These are phyloP conservation scores for Mycena kentingensis DNA, from an alignment of 768 basidiomycete genomes.

Conservation along the genomic window DNA sequence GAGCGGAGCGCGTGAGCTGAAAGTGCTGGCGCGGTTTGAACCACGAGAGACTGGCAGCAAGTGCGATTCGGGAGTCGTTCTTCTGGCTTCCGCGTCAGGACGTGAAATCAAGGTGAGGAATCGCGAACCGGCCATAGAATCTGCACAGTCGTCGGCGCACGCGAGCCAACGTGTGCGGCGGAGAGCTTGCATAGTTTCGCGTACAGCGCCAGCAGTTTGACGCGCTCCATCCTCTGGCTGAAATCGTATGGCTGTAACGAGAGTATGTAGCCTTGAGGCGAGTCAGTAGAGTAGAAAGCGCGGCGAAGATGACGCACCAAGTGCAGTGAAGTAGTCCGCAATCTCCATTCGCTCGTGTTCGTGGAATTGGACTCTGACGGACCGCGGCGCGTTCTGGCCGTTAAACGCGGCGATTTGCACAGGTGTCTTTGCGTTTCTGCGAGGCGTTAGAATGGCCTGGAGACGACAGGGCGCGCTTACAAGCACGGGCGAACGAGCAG, in stretches of 20 bases:
- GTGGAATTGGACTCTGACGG: slow-evolving; percentile 13
- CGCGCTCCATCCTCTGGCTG: background rate
- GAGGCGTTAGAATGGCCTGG: background rate
- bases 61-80: slow-evolving; percentile 6
- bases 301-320: slow-evolving; percentile 10
- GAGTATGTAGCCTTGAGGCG: slow-evolving; percentile 7
- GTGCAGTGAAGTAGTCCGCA: slow-evolving; percentile 12
- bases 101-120: background rate
- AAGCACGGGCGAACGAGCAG: slow-evolving; percentile 10
- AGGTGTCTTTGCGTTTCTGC: slow-evolving; percentile 6
- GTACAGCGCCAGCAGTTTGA: slow-evolving; percentile 13
- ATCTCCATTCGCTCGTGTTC: slow-evolving; percentile 10
- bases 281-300: background rate
- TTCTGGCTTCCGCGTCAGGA: background rate
- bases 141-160: slow-evolving; percentile 19
- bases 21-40: slow-evolving; percentile 14
- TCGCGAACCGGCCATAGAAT: slow-evolving; percentile 5
- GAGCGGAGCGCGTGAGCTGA: slow-evolving; percentile 11
- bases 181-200: slow-evolving; percentile 18
- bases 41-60: slow-evolving; percentile 17
- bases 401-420: background rate
- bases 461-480: background rate
- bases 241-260: slow-evolving; percentile 7
- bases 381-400: background rate
- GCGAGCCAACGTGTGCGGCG: slow-evolving; percentile 8